Percentiles rank a stretch among this genome's conserved stretches.
phyloP scores from a whole-genome alignment of 225 moss, liverwort and hornwort genomes.

The Polytrichum commune region DNA sequence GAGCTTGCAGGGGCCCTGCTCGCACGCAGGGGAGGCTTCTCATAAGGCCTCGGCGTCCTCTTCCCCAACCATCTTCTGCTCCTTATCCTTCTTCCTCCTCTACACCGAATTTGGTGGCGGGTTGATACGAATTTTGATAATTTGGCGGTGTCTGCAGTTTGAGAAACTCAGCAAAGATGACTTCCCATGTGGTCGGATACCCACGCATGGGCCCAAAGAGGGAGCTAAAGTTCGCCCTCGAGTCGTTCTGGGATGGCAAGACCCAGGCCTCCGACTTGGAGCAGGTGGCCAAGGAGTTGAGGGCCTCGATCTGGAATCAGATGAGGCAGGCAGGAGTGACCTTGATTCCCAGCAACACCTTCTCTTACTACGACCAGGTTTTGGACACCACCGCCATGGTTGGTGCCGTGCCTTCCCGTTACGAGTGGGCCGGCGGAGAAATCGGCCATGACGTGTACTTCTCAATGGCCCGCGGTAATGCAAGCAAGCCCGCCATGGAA shows the following conservation, averaged over 20 bases:
- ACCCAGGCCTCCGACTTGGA: slow-evolving; percentile 52
- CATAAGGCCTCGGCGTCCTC: no score
- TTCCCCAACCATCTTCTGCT: no score
- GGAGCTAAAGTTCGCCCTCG: slow-evolving; percentile 70
- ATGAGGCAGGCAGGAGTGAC: slow-evolving; percentile 49
- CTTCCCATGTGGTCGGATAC: slow-evolving; percentile 57
- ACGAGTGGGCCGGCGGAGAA: slow-evolving; percentile 39
- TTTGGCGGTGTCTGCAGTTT: no score
- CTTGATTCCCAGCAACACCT: slow-evolving; percentile 62
- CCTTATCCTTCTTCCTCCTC: no score
- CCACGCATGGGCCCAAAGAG: slow-evolving; percentile 78
- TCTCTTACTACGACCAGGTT: slow-evolving; percentile 66
- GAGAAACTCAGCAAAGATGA: slow-evolving; percentile 5
- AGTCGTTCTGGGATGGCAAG: slow-evolving; percentile 75
- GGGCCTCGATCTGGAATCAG: slow-evolving; percentile 62
- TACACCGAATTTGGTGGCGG: no score
- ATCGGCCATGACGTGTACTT: slow-evolving; percentile 61
- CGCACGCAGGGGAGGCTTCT: no score
- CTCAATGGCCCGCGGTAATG: slow-evolving; percentile 72
- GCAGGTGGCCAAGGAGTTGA: slow-evolving; percentile 51
- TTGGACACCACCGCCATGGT: slow-evolving; percentile 59
- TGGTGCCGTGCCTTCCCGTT: slow-evolving; percentile 62
- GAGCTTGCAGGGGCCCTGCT: no score
- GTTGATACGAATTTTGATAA: no score
- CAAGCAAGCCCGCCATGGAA: slow-evolving; percentile 61